Base-by-base conservation (phyloP, 2,329 filamentous ascomycete genomes). In the Chaetomium sp. region DNA sequence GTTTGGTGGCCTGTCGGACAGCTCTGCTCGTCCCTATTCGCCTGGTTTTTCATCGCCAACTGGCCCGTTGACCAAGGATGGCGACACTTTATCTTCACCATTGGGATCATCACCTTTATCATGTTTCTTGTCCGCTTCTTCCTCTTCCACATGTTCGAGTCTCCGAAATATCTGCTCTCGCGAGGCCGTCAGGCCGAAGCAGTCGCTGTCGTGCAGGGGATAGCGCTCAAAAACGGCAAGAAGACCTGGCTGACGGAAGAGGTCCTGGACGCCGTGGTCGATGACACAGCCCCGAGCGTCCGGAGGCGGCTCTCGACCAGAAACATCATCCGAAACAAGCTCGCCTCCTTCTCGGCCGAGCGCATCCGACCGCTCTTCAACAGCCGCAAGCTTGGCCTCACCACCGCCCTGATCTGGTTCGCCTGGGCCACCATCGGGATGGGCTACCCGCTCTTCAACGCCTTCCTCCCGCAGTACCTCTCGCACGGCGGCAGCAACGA, bases 1-100 rank as follows among this genome's bases (percentile, higher is more conserved):
- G 85, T 93, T 8, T 95, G 91, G 89, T 96, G 92, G 91, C 90
- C 92, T 0, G 78, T 96, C 21, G 92, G 92, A 6, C 91, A 95
- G 73, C 81, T 96, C 8, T 83, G 89, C 63, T 87, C 90, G 1
- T 89, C 87, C 2, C 77, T 90, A 5, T 81, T 91, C 56, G 91
- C 89, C 7, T 94, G 90, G 91, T 89, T 82, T 54, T 91, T 89
- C 70, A 88, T 95, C 63, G 86, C 88, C 31, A 85, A 85, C 68
- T 91, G 84, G 80, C 87, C 86, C 9, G 81, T 82, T 4, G 82
- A 90, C 54, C 83, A 90, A 78, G 91, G 91, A 50, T 96, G 92
- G 92, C 84, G 92, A 25, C 87, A 89, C 68, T 87, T 93, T 60
- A 80, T 92, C 60, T 79, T 89, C 59, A 87, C 88, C 1, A 86